A percentile compares a stretch with the other conserved stretches of the same genome.
Evolutionary conservation across 305 asterid species (phyloP).

Genomic region (Salvia sclarea): DNA sequence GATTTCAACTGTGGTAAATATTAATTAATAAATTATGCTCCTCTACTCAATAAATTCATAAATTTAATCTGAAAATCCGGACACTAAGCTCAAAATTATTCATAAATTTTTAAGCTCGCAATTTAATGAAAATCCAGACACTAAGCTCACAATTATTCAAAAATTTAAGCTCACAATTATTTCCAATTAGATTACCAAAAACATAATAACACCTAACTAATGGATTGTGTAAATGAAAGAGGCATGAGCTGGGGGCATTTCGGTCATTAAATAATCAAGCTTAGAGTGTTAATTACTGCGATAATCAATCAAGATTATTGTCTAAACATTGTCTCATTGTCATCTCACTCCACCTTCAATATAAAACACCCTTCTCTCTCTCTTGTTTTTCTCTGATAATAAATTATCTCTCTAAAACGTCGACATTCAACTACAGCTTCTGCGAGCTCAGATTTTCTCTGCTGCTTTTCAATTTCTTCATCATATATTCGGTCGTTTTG

Average conservation of each 20-base stretch:
- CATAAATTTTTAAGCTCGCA: too few species aligned
- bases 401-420: conserved; percentile 24
- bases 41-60: too few species aligned
- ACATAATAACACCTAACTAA: background rate
- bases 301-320: background rate
- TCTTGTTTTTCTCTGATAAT: background rate
- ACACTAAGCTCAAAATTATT: background rate
- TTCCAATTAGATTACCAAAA: background rate
- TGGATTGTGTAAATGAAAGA: background rate
- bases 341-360: conserved; percentile 6
- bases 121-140: background rate
- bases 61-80: too few species aligned
- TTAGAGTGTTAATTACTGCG: background rate
- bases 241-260: background rate
- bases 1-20: background rate
- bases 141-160: too few species aligned
- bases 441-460: conserved; percentile 23
- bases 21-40: background rate
- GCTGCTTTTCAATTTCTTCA: conserved; percentile 14
- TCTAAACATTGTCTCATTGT: background rate
- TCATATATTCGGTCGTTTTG: background rate
- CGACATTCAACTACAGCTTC: conserved; percentile 11
- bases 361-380: conserved; percentile 3
- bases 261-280: background rate
- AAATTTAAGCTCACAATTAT: too few species aligned